Evolutionary conservation across 1,284 basidiomycete species (phyloP).

Genomic region (Spongispora temasekensis): DNA sequence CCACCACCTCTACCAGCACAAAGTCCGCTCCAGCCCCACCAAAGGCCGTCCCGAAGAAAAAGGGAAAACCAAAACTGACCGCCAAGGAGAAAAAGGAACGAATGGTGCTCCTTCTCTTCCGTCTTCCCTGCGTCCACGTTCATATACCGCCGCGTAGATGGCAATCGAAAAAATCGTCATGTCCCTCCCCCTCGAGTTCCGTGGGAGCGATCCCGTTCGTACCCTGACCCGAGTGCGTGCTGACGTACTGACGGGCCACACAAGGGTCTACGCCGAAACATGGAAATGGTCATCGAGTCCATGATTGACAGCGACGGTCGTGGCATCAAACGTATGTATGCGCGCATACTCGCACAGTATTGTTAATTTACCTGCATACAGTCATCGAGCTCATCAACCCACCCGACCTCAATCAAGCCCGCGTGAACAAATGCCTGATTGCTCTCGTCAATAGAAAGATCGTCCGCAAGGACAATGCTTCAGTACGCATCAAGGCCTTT

Average conservation of each 20-base stretch:
- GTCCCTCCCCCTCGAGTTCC: slow-evolving; percentile 85
- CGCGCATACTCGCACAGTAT: not conserved
- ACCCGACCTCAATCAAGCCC: slow-evolving; percentile 84
- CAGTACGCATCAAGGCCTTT: slow-evolving; percentile 41
- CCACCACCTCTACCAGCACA: slow-evolving; percentile 42
- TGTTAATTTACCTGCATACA: slow-evolving; percentile 32
- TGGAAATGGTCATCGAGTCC: slow-evolving; percentile 76
- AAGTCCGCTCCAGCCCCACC: slow-evolving; percentile 34
- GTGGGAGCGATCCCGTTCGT: slow-evolving; percentile 81
- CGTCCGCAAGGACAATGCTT: slow-evolving; percentile 73
- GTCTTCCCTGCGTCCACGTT: not conserved
- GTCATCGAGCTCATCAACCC: slow-evolving; percentile 79
- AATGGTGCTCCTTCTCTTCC: slow-evolving; percentile 43
- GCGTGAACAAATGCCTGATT: slow-evolving; percentile 92
- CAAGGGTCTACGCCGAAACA: slow-evolving; percentile 72
- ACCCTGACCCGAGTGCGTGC: not conserved
- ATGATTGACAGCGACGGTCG: slow-evolving; percentile 58
- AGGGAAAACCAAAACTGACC: slow-evolving; percentile 67
- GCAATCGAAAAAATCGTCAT: slow-evolving; percentile 76
- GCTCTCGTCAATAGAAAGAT: slow-evolving; percentile 88
- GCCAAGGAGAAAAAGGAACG: slow-evolving; percentile 85
- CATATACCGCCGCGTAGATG: slow-evolving; percentile 40
- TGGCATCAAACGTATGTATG: slow-evolving; percentile 56
- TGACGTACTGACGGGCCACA: not conserved
- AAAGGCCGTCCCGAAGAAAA: slow-evolving; percentile 52